Conservation (phyloP, 257 asterid species). For the Dorcoceras hygrometricum region DNA sequence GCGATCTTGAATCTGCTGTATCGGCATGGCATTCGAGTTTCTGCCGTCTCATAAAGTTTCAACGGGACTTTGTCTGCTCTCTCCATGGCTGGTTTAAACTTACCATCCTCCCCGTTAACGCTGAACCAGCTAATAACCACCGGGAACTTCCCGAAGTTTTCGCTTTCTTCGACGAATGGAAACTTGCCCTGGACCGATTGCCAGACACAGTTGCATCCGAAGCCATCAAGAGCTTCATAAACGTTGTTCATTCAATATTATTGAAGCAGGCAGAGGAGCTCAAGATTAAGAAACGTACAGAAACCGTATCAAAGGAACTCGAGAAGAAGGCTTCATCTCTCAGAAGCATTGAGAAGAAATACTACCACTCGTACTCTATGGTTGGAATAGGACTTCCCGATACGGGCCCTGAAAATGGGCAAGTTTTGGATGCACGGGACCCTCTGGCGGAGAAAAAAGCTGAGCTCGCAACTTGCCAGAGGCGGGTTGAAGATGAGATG, state of each 20-base stretch:
- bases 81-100: constrained; percentile 94
- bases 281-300: constrained; percentile 71
- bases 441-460: constrained; percentile 87
- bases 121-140: constrained; percentile 33
- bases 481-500: constrained; percentile 94
- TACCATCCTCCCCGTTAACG: constrained; percentile 60
- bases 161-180: constrained; percentile 88
- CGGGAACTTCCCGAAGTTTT: constrained; percentile 47
- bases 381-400: constrained; percentile 84
- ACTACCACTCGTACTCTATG: constrained; percentile 75
- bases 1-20: constrained; percentile 92
- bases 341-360: constrained; percentile 83
- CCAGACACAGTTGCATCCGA: constrained; percentile 97
- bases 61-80: constrained; percentile 64
- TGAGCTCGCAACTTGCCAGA: constrained; percentile 76
- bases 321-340: constrained; percentile 80
- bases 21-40: constrained; percentile 90
- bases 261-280: constrained; percentile 81
- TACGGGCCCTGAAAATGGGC: constrained; percentile 54
- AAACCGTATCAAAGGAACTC: constrained; percentile 75
- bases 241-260: constrained; percentile 77
- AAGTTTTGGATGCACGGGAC: constrained; percentile 72
- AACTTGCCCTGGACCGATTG: constrained; percentile 83
- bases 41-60: constrained; percentile 73
- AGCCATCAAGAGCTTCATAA: constrained; percentile 92